Base-by-base conservation (phyloP, 2,329 filamentous ascomycete genomes). In the Penicillium sp. region DNA sequence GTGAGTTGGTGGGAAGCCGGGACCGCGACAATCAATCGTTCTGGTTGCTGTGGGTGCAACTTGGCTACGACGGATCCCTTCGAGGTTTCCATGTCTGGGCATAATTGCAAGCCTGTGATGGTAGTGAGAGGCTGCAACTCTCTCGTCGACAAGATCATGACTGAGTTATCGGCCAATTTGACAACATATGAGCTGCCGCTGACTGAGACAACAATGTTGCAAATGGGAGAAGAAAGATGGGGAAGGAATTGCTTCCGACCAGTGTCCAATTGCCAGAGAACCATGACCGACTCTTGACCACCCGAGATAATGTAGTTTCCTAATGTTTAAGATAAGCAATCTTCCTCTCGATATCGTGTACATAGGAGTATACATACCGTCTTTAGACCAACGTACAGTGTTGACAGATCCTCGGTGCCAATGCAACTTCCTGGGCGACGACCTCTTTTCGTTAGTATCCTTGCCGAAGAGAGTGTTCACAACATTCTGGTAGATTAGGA, bases 251-350 rank as follows among this genome's bases (percentile, higher is more conserved):
- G 88, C 66, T 85, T 85, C 69, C 87, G 87, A 59, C 86, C 86
- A 0, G 93, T 97, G 62, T 95, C 90, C 53, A 97, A 79, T 74
- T 99, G 94, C 92, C 92, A 97, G 30, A 97, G 78, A 8, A 96
- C 90, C 39, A 99, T 79, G 18, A 91, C 89, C 7, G 91, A 92
- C 74, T 99, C 94, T 19, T 86, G 85, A 30, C 94, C 94, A 67
- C 94, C 94, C 53, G 94, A 97, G 48, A 99, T 87, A 55, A 99
- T 76, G 71, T 99, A 99, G 69, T 96, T 91, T 47, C 90, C 90
- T 94, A 62, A 19, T 14, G 43, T 41, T 65, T 19, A 2, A 30
- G 10, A 77, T 76, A 61, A 60, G 57, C 44, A 47, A 42, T 27
- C 23, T 42, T 30, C 34, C n/a, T 49, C 38, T 23, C 0, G 3